A percentile compares a stretch with the other conserved stretches of the same genome.
phyloP scores from a whole-genome alignment of 805 yeast species.

The Zygosaccharomyces rouxii region DNA sequence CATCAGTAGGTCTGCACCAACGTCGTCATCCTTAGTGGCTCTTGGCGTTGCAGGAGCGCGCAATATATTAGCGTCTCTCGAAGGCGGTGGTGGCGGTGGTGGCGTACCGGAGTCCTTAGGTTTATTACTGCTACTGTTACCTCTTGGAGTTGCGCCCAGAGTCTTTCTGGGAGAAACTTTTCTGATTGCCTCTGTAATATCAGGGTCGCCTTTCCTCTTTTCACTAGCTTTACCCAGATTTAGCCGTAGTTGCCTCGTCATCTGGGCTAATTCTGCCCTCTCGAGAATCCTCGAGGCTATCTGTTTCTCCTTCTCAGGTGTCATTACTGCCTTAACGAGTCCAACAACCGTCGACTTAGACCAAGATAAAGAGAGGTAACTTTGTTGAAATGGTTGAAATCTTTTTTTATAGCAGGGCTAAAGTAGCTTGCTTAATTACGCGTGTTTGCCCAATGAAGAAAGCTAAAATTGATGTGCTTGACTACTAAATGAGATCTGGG shows the following conservation, averaged over 20 bases:
- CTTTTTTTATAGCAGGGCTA: constrained; percentile 2
- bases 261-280: constrained; percentile 36
- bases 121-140: constrained; percentile 2
- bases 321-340: constrained; percentile 4
- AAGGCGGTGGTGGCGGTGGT: constrained; percentile 17
- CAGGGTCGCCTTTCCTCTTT: constrained; percentile 7
- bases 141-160: neutral
- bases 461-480: neutral
- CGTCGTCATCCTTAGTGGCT: constrained; percentile 20
- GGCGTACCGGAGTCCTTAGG: neutral
- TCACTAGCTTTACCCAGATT: constrained; percentile 27
- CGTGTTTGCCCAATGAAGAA: constrained; percentile 5
- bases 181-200: constrained; percentile 11
- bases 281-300: constrained; percentile 32
- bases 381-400: neutral
- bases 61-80: constrained; percentile 2
- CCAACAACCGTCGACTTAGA: neutral
- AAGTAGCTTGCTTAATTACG: neutral
- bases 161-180: constrained; percentile 17
- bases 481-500: neutral
- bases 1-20: constrained; percentile 36
- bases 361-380: neutral
- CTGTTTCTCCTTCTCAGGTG: constrained; percentile 33
- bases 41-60: constrained; percentile 15
- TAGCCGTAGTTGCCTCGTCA: constrained; percentile 34